Evolutionary conservation across 2,329 filamentous ascomycete genomes (phyloP), one percentile per base, ranked within the genome.

Genomic region (Torrubiella hemipterigena): DNA sequence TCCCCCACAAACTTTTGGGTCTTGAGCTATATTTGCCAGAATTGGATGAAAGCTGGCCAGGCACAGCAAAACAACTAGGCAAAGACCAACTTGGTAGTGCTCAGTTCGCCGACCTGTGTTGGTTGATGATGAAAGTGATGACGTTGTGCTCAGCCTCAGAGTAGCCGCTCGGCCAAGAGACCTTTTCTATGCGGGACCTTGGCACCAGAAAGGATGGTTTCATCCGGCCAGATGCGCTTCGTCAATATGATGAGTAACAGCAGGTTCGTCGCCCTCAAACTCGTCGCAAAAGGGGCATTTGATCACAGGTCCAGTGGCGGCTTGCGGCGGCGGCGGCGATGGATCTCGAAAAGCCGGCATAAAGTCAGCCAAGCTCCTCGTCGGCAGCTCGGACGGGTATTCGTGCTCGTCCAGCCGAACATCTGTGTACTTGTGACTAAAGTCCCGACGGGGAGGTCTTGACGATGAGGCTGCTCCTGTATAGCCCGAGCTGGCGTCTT

Each of bases 221-320:
- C 29, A 31, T 24, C 11, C 20, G 20, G 6, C 42, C 30, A 58
- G 34, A 36, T 59, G 55, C 27, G 46, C 40, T 17, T 41, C 41
- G 14, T 59, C 69, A 36, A 83, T 74, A 44, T 84, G 79, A 50
- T 77, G 65, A 8, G 70, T 69, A 8, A 84, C 75, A 7, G 78
- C 79, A 1, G 59, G 56, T 43, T 78, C 77, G 41, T 84, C 78
- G 2, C 79, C 79, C 41, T 77, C 65, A 48, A 83, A 84, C 0
- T 46, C 53, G 4, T 63, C 63, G 46, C 79, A 84, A 2, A 84
- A 71, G 0, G 79, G 79, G 47, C 79, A 84, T 6, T 52, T 62
- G 5, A 51, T 41, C 4, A 35, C 38, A 13, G 27, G 29, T 30
- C 25, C 35, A 10, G 19, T 30, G 17, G 14, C 22, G 4, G 25